A percentile compares a stretch with the other conserved stretches of the same genome.
These are phyloP conservation scores for Fraxinus sp. DNA, from an alignment of 305 asterid species.

Conservation along the genomic window DNA sequence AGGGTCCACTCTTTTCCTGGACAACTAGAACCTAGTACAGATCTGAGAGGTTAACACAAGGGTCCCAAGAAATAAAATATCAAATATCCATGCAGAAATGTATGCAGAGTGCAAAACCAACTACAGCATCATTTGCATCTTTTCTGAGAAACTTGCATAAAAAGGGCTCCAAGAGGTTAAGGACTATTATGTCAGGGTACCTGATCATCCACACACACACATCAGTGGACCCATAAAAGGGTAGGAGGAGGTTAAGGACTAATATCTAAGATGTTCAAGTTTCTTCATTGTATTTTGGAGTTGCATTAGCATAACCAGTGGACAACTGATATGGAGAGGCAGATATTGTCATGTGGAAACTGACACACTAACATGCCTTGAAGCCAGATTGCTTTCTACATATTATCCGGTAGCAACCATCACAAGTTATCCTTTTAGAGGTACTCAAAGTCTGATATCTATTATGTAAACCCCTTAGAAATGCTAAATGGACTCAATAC, in stretches of 20 bases:
- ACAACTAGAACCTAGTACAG: constrained; percentile 73
- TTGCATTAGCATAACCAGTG: not conserved
- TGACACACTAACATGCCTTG: not conserved
- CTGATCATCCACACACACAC: not conserved
- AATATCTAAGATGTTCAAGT: not conserved
- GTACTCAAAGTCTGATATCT: not conserved
- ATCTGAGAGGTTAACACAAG: not conserved
- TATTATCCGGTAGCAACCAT: not conserved
- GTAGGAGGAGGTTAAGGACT: not conserved
- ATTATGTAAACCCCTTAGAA: not conserved
- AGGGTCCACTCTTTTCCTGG: constrained; percentile 77
- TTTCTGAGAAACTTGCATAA: not conserved
- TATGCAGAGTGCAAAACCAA: not conserved
- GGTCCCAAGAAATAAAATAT: not conserved
- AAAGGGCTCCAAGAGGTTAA: constrained; percentile 4
- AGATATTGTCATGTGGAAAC: not conserved
- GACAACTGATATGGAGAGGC: not conserved
- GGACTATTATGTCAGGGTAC: not conserved
- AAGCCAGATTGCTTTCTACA: not conserved
- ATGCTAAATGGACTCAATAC: constrained; percentile 10
- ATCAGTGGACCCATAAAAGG: not conserved
- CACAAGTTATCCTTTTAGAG: not conserved
- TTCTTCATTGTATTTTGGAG: not conserved
- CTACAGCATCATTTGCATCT: not conserved
- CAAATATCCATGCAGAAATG: not conserved